Conservation (phyloP, 805 yeast genomes). For the Zygotorulaspora sp. region DNA sequence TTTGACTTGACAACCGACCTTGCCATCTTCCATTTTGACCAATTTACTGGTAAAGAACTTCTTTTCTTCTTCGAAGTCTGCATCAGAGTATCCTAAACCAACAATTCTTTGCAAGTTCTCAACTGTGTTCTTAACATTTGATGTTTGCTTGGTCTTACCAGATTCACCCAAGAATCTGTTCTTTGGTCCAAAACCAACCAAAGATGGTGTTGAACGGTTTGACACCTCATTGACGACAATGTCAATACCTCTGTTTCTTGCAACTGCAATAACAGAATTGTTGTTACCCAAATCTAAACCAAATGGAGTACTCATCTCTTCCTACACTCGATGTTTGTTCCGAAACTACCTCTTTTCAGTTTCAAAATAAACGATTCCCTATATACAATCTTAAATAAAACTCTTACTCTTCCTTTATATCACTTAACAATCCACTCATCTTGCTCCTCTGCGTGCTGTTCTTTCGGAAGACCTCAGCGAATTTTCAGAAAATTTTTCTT, state of each 20-base stretch:
- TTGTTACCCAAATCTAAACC: constrained; percentile 98
- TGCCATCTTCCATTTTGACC: constrained; percentile 64
- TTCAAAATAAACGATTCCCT: too few species aligned
- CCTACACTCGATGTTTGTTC: background rate
- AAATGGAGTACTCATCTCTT: constrained; percentile 80
- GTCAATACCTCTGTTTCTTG: constrained; percentile 97
- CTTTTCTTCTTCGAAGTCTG: constrained; percentile 72
- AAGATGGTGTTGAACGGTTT: constrained; percentile 89
- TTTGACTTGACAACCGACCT: constrained; percentile 80
- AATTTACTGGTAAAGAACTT: constrained; percentile 69
- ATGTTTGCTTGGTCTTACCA: constrained; percentile 94
- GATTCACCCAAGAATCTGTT: constrained; percentile 92
- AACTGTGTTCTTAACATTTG: constrained; percentile 94
- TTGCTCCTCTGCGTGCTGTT: background rate
- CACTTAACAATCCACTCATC: background rate
- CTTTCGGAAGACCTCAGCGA: background rate
- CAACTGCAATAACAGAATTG: constrained; percentile 91
- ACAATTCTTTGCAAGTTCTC: constrained; percentile 90
- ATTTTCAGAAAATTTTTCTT: constrained; percentile 1
- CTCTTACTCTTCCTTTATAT: constrained; percentile 1
- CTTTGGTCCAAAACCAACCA: constrained; percentile 87
- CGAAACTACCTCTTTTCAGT: too few species aligned
- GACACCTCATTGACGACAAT: constrained; percentile 97
- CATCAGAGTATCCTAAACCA: constrained; percentile 62
- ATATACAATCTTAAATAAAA: too few species aligned